A percentile compares a stretch with the other conserved stretches of the same genome.
Conservation (phyloP, 2,329 filamentous ascomycete species). For the Aspergillus spinulosporus region DNA sequence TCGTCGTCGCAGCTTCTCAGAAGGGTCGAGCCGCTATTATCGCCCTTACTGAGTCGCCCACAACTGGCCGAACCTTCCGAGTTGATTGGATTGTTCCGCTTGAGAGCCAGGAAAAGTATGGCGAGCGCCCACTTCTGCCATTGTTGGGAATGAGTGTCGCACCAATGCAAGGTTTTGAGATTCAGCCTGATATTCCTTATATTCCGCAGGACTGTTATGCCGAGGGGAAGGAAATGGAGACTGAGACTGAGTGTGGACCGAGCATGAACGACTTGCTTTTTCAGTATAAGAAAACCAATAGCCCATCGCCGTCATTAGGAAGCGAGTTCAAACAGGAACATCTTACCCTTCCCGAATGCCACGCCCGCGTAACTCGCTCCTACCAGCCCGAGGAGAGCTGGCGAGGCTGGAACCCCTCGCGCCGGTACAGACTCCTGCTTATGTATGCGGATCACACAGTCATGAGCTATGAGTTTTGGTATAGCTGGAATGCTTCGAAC, state of each 20-base stretch:
- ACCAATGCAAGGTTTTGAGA: constrained; percentile 56
- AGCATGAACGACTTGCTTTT: constrained; percentile 22
- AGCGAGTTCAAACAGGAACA: neutral
- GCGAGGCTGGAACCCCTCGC: constrained; percentile 43
- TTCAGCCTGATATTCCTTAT: constrained; percentile 36
- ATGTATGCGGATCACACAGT: constrained; percentile 58
- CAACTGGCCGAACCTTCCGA: constrained; percentile 50
- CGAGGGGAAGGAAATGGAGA: neutral
- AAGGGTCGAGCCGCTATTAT: constrained; percentile 59
- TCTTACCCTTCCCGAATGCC: constrained; percentile 36
- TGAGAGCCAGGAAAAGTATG: constrained; percentile 48
- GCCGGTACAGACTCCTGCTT: constrained; percentile 55
- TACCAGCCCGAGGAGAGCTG: constrained; percentile 40
- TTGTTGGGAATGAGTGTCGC: constrained; percentile 58
- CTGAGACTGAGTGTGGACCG: too few species aligned
- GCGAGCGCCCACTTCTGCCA: constrained; percentile 45
- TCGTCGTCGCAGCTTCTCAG: constrained; percentile 59
- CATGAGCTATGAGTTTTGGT: constrained; percentile 61
- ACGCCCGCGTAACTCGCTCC: constrained; percentile 34
- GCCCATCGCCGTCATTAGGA: constrained; percentile 4
- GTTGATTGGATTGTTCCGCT: constrained; percentile 60
- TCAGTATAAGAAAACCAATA: constrained; percentile 19
- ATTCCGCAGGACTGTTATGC: constrained; percentile 29
- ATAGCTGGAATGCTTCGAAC: constrained; percentile 34
- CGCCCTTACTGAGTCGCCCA: constrained; percentile 47